A percentile compares a stretch with the other conserved stretches of the same genome.
phyloP scores from a whole-genome alignment of 179 eudicot genomes.

The Spinacia oleracea region DNA sequence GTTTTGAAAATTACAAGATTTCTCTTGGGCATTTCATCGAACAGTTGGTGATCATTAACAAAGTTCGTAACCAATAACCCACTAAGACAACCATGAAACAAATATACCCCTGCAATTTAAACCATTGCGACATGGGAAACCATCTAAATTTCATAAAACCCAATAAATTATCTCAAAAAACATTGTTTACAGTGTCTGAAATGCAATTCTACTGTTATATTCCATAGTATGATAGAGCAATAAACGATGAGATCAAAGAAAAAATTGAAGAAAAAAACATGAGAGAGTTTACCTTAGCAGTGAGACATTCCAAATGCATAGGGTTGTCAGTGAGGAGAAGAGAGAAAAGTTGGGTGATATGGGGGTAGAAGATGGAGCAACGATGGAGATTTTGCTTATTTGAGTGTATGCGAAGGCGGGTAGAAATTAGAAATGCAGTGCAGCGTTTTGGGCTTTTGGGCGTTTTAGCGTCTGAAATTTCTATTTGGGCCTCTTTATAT shows the following conservation, averaged over 20 bases:
- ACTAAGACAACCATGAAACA: neutral
- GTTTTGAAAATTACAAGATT: neutral
- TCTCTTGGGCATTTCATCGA: slow-evolving; percentile 28
- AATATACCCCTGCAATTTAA: neutral
- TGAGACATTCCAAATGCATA: neutral
- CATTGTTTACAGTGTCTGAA: neutral
- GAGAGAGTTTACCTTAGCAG: slow-evolving; percentile 5
- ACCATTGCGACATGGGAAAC: neutral
- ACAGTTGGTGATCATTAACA: slow-evolving; percentile 24
- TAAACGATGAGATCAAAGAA: neutral
- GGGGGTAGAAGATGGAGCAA: neutral
- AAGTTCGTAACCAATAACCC: neutral
- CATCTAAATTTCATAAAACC: neutral
- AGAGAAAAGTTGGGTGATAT: neutral
- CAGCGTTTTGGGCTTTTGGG: no score
- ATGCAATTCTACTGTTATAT: neutral
- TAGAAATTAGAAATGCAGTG: neutral
- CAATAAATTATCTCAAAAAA: neutral
- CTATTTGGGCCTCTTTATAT: no score
- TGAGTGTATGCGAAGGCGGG: no score
- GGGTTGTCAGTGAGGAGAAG: neutral
- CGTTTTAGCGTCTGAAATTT: no score
- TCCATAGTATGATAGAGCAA: neutral
- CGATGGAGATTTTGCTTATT: no score
- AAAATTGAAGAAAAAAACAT: neutral